Evolutionary conservation across 129 eudicot species (phyloP), one percentile per base, ranked within the genome.

Genomic region (Deinandra increscens): DNA sequence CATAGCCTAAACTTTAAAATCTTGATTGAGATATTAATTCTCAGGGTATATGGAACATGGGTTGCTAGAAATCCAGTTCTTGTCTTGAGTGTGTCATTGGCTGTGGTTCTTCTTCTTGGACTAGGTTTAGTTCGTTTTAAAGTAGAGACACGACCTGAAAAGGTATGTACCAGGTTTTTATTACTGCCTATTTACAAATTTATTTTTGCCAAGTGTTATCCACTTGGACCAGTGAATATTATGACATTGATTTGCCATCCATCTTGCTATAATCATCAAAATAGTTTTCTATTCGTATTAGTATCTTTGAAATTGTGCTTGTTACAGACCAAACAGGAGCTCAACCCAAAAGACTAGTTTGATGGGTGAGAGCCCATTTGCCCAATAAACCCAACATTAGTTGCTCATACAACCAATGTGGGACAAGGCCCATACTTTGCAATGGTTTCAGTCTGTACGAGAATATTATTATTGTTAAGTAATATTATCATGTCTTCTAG

Each of bases 141-240:
- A 81, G 97, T 94, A 18, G 99, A 94, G 86, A 94, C 99, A 49
- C 86, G 96, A 59, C 99, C 99, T 14, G 97, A 85, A 66, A 94
- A 94, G 97, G 99, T 94, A 80, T 68, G 39, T 23, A 4, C 66
- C 59, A 58, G 9, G 7, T 48, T 33, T 55, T 60, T 64, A 15
- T 26, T 26, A 54, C 18, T 13, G 56, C 10, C 31, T 33, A 12
- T 41, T 41, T 13, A n/a, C n/a, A n/a, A n/a, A n/a, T n/a, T n/a
- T n/a, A n/a, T n/a, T n/a, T n/a, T n/a, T n/a, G n/a, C n/a, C n/a
- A n/a, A n/a, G n/a, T n/a, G n/a, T n/a, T n/a, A n/a, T n/a, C 41
- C 18, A 29, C 11, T 4, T 10, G 60, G 15, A 45, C 19, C 19
- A 18, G 29, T 0, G 12, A 18, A 51, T 19, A 9, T 19, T 51